phyloP scores from a whole-genome alignment of 192 early-diverging fungal genomes.

The Piromyces finnis region DNA sequence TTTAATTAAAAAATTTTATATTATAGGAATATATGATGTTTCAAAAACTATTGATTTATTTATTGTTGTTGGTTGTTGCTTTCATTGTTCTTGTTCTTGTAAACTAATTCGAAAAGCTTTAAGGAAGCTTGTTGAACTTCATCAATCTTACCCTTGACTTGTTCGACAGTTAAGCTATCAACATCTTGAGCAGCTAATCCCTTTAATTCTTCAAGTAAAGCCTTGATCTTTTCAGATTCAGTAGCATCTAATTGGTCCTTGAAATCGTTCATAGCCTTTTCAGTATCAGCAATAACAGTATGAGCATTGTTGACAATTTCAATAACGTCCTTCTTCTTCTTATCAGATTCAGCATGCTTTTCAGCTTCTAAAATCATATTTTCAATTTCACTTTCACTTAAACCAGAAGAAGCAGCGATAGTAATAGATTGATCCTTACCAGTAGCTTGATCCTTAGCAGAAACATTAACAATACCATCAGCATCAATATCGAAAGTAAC shows the following conservation, averaged over 20 bases:
- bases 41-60: background rate
- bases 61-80: background rate
- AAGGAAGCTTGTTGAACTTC: constrained; percentile 76
- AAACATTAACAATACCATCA: constrained; percentile 96
- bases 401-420: constrained; percentile 84
- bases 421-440: constrained; percentile 92
- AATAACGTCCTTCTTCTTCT: constrained; percentile 78
- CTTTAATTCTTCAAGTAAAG: constrained; percentile 64
- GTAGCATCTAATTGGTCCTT: constrained; percentile 81
- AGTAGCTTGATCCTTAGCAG: constrained; percentile 91
- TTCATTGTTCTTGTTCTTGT: constrained; percentile 60
- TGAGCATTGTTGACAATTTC: constrained; percentile 90
- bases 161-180: constrained; percentile 50
- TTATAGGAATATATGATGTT: no score
- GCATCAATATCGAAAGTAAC: constrained; percentile 99
- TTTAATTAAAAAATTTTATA: no score
- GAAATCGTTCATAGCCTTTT: constrained; percentile 90
- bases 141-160: constrained; percentile 69
- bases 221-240: constrained; percentile 73
- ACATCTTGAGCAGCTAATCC: constrained; percentile 49
- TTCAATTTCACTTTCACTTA: constrained; percentile 87
- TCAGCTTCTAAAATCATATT: constrained; percentile 91
- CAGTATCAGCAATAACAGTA: constrained; percentile 74
- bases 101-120: constrained; percentile 96
- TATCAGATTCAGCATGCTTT: constrained; percentile 78